Conservation (phyloP, 805 yeast species). For the Zygosaccharomyces siamensis region DNA sequence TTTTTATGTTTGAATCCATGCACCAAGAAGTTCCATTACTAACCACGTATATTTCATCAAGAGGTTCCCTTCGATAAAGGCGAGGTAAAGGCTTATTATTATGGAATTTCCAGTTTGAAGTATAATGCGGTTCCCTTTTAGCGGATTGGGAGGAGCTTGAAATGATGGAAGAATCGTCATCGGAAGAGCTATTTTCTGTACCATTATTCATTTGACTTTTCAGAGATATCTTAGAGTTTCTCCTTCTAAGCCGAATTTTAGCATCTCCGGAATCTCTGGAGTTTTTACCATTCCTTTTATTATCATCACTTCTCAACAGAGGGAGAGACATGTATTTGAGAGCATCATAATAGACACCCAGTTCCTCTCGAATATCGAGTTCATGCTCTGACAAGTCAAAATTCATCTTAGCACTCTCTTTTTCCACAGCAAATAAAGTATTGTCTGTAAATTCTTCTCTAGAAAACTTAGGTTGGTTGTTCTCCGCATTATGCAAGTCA, state of each 20-base stretch:
- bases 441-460: constrained; percentile 44
- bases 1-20: constrained; percentile 22
- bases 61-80: constrained; percentile 24
- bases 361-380: constrained; percentile 16
- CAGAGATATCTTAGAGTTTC: constrained; percentile 8
- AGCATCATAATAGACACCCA: constrained; percentile 21
- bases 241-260: constrained; percentile 1
- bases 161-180: constrained; percentile 8
- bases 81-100: constrained; percentile 22
- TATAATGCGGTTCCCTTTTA: constrained; percentile 13
- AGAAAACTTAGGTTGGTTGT: constrained; percentile 38
- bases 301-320: constrained; percentile 12
- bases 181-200: constrained; percentile 6
- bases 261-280: not conserved
- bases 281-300: not conserved
- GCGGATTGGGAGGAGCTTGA: constrained; percentile 9
- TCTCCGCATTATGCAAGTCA: constrained; percentile 57
- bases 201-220: constrained; percentile 5
- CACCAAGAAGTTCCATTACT: constrained; percentile 23
- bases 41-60: constrained; percentile 19
- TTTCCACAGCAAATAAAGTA: constrained; percentile 44
- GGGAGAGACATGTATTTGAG: constrained; percentile 25
- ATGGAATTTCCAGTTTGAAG: constrained; percentile 28
- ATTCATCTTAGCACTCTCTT: constrained; percentile 19
- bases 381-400: constrained; percentile 12